Evolutionary conservation across 179 eudicot genomes (phyloP), one percentile per base, ranked within the genome.

Genomic region (Pouteria campechiana): DNA sequence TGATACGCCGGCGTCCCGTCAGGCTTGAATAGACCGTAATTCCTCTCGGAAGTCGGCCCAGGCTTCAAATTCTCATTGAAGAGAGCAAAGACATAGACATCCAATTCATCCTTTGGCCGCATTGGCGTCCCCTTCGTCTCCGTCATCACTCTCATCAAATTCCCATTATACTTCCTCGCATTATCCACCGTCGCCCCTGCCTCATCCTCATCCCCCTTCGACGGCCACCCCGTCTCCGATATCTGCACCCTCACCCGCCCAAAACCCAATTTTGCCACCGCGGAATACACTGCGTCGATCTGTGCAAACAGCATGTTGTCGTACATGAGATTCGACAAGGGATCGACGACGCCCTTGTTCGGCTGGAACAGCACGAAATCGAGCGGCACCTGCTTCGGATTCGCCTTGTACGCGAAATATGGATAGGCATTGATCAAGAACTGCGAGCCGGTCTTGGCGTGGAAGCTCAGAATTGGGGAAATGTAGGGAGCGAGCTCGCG

Each of bases 161-260:
- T 87, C 2, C 75, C 73, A n/a, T 83, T 87, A 12, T 87, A 87
- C 62, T 68, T 75, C 61, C 61, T 70, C 2, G 94, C 96, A 48
- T 87, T 83, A 1, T 87, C 87, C 4, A 65, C 64, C 3, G 68
- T 63, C 0, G 96, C 96, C 2, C 96, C 96, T 1, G 62, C 57
- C 57, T 87, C 96, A 7, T 83, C 84, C 12, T 62, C 57, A 35
- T 88, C 97, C 1, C 97, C 97, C 19, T 75, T 88, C 0, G 94
- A 83, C 7, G 97, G 97, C 97, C 97, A 88, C 2, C 97, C 97
- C 0, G 97, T 83, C 41, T 88, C 94, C 0, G 97, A 83, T 16
- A 88, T 74, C 54, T 78, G 76, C 2, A 88, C 73, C 4, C 60
- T 20, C 7, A 77, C 65, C 3, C 50, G 71, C 54, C 67, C 64